A percentile compares a stretch with the other conserved stretches of the same genome.
phyloP scores from a whole-genome alignment of 2,329 filamentous ascomycete genomes.

The Aspergillus sp. region DNA sequence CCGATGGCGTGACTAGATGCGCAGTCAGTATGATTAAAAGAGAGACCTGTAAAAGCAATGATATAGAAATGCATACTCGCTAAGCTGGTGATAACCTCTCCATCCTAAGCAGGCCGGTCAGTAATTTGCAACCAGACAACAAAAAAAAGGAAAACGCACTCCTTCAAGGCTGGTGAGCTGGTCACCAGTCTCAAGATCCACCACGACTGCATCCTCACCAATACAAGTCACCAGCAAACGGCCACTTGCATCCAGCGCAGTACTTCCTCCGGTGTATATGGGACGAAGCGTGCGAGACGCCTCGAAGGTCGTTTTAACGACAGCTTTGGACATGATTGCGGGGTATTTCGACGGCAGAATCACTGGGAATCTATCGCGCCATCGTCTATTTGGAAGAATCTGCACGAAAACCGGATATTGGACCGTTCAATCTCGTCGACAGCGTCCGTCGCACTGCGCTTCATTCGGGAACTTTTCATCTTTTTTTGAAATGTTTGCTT shows the following conservation, averaged over 20 bases:
- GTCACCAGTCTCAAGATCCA: constrained; percentile 75
- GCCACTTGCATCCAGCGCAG: constrained; percentile 76
- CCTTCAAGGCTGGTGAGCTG: constrained; percentile 85
- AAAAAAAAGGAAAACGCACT: constrained; percentile 46
- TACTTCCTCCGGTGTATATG: constrained; percentile 87
- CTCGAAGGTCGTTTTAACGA: constrained; percentile 82
- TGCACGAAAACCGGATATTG: constrained; percentile 9
- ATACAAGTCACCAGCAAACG: constrained; percentile 80
- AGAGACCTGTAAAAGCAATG: neutral
- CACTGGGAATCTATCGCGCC: constrained; percentile 10
- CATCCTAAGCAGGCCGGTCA: constrained; percentile 53
- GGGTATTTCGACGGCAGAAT: neutral
- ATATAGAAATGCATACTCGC: constrained; percentile 28
- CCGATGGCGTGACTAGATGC: constrained; percentile 72
- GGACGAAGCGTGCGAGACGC: constrained; percentile 77
- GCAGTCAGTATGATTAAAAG: neutral
- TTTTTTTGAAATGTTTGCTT: constrained; percentile 32
- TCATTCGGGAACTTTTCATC: constrained; percentile 26
- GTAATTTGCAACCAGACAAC: constrained; percentile 5
- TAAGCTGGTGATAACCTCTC: constrained; percentile 46
- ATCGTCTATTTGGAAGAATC: constrained; percentile 10
- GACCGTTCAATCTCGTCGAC: constrained; percentile 15
- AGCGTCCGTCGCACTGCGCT: constrained; percentile 8
- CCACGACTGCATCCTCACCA: constrained; percentile 87
- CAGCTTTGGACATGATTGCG: constrained; percentile 46